phyloP scores from a whole-genome alignment of 1,139 yeast genomes.

The Magnusiomyces sp. region DNA sequence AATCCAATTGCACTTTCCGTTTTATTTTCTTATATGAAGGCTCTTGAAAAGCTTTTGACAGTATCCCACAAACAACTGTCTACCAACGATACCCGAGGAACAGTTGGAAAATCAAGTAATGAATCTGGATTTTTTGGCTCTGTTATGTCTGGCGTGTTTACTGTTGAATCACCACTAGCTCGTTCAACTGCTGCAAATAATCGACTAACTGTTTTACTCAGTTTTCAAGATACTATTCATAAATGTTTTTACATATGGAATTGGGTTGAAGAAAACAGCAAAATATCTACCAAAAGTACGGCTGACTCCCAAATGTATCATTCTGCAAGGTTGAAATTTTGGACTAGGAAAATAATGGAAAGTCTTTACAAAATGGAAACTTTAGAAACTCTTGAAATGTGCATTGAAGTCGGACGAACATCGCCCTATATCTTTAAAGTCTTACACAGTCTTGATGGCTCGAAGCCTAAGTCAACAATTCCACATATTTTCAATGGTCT shows the following conservation, averaged over 20 bases:
- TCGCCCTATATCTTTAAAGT: slow-evolving; percentile 40
- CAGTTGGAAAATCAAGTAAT: slow-evolving; percentile 19
- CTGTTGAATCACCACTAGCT: slow-evolving; percentile 60
- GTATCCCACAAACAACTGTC: slow-evolving; percentile 50
- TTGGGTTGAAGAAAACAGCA: slow-evolving; percentile 51
- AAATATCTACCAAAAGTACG: slow-evolving; percentile 23
- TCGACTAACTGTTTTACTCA: slow-evolving; percentile 46
- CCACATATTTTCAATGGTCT: slow-evolving; percentile 59
- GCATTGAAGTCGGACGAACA: slow-evolving; percentile 36
- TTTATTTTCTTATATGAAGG: slow-evolving; percentile 48
- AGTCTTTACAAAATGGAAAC: slow-evolving; percentile 64
- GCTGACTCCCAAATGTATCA: slow-evolving; percentile 46
- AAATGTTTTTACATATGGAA: slow-evolving; percentile 60
- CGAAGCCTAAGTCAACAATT: slow-evolving; percentile 67
- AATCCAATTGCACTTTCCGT: slow-evolving; percentile 16
- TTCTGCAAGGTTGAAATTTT: slow-evolving; percentile 61
- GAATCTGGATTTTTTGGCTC: slow-evolving; percentile 59
- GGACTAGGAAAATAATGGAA: slow-evolving; percentile 61
- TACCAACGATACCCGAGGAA: slow-evolving; percentile 25
- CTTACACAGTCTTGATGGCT: slow-evolving; percentile 74
- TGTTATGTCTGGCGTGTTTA: slow-evolving; percentile 81
- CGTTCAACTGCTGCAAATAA: slow-evolving; percentile 46
- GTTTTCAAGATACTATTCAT: slow-evolving; percentile 54
- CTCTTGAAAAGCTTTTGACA: slow-evolving; percentile 54
- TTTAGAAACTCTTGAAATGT: slow-evolving; percentile 59